Conservation (phyloP, 2,329 filamentous ascomycete genomes). For the Stemphylium beticola region DNA sequence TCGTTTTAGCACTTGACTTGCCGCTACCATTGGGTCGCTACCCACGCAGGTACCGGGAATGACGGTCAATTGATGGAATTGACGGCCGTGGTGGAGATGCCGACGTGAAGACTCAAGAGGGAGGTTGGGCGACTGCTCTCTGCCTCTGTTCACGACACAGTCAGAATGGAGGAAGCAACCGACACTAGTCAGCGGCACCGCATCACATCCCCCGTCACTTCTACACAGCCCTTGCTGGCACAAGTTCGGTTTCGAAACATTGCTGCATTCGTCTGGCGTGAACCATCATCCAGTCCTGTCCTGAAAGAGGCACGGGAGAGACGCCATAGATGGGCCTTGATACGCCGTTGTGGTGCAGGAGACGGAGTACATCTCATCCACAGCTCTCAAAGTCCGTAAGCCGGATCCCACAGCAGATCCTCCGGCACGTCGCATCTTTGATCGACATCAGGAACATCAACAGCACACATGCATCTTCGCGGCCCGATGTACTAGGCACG, state of each 20-base stretch:
- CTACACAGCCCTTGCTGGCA: not conserved
- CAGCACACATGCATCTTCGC: not conserved
- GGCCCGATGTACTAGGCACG: not conserved
- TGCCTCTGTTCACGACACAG: not conserved
- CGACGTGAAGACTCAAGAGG: not conserved
- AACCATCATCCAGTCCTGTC: not conserved
- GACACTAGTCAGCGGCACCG: not conserved
- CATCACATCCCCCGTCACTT: not conserved
- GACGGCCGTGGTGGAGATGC: not conserved
- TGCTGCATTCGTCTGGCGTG: not conserved
- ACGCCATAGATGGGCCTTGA: not conserved
- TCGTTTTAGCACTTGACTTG: conserved; percentile 18
- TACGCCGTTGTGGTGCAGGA: not conserved
- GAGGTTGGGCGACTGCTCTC: not conserved
- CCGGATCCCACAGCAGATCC: no score
- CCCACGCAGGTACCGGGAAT: conserved; percentile 7
- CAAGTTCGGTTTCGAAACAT: no score
- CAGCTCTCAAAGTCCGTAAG: no score
- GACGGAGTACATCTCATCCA: not conserved
- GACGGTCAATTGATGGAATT: not conserved
- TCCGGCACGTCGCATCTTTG: no score
- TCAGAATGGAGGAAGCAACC: not conserved
- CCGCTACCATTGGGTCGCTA: not conserved
- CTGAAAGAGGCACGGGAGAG: not conserved
- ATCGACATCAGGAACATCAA: not conserved